Evolutionary conservation across 1,284 basidiomycete genomes (phyloP).

Genomic region (Ustanciosporium gigantosporum): DNA sequence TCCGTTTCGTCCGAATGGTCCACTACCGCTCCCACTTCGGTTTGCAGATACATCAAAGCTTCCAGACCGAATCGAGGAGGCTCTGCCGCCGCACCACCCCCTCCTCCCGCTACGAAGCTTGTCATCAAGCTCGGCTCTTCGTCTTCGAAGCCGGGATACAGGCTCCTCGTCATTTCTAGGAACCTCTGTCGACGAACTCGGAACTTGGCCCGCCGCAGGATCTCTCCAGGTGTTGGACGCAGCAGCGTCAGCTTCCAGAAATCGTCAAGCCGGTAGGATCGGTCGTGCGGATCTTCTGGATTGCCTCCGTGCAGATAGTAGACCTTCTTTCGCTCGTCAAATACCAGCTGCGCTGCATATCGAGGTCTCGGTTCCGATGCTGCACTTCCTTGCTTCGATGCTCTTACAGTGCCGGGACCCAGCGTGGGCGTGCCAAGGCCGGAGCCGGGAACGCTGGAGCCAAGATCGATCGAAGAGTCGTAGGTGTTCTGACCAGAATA

Average conservation of each 20-base stretch:
- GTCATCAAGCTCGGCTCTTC: not conserved
- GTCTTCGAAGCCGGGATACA: not conserved
- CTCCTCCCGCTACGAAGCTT: not conserved
- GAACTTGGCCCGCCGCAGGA: constrained; percentile 58
- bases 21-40: constrained; percentile 57
- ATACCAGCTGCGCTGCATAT: constrained; percentile 58
- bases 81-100: constrained; percentile 4
- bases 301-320: constrained; percentile 62
- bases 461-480: not conserved
- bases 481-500: constrained; percentile 16
- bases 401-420: not conserved
- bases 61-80: constrained; percentile 41
- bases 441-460: not conserved
- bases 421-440: constrained; percentile 9
- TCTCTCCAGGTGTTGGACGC: constrained; percentile 55
- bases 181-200: constrained; percentile 58
- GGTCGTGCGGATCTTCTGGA: constrained; percentile 33
- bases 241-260: constrained; percentile 58
- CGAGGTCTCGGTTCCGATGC: constrained; percentile 42
- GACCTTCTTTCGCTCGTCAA: constrained; percentile 52
- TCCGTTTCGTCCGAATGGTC: constrained; percentile 56
- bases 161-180: constrained; percentile 44
- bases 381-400: constrained; percentile 1
- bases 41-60: constrained; percentile 61
- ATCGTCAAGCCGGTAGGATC: constrained; percentile 51